A percentile compares a stretch with the other conserved stretches of the same genome.
Conservation (phyloP, 768 basidiomycete species). For the Hydnomerulius pinastri region DNA sequence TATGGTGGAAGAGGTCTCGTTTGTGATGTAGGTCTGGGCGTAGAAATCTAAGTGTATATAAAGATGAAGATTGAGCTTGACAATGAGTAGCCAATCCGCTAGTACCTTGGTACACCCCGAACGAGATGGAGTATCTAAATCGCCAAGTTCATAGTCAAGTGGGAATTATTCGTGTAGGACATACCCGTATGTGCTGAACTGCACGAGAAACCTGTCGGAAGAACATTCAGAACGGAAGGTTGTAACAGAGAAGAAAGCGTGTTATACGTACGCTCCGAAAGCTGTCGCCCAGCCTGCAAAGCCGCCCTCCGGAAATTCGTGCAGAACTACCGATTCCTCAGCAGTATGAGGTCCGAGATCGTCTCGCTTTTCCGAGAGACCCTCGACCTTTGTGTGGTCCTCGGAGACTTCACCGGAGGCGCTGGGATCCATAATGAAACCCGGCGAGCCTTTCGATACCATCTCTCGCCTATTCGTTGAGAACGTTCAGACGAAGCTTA, state of each 20-base stretch:
- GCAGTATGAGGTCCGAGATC: not conserved
- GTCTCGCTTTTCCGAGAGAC: not conserved
- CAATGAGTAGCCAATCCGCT: not conserved
- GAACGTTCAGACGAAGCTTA: no score
- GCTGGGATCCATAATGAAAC: no score
- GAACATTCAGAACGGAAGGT: not conserved
- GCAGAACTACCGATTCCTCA: not conserved
- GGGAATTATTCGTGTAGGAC: not conserved
- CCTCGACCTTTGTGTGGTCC: not conserved
- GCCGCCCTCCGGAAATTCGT: conserved; percentile 30
- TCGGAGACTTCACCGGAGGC: no score
- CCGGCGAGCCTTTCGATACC: no score
- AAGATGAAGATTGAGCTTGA: not conserved
- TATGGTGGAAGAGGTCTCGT: conserved; percentile 39
- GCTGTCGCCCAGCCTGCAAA: conserved; percentile 32
- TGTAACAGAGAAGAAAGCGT: not conserved
- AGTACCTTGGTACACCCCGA: conserved; percentile 46
- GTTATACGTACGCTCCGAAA: conserved; percentile 28
- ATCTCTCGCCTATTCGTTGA: no score
- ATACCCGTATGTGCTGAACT: conserved; percentile 41
- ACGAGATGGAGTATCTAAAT: conserved; percentile 38
- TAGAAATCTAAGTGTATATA: conserved; percentile 38
- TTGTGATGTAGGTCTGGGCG: conserved; percentile 37
- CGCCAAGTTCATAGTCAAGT: not conserved
- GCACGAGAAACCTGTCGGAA: conserved; percentile 35